These are phyloP conservation scores for Colletotrichum spinosum DNA, from an alignment of 2,329 filamentous ascomycete genomes.

Conservation along the genomic window DNA sequence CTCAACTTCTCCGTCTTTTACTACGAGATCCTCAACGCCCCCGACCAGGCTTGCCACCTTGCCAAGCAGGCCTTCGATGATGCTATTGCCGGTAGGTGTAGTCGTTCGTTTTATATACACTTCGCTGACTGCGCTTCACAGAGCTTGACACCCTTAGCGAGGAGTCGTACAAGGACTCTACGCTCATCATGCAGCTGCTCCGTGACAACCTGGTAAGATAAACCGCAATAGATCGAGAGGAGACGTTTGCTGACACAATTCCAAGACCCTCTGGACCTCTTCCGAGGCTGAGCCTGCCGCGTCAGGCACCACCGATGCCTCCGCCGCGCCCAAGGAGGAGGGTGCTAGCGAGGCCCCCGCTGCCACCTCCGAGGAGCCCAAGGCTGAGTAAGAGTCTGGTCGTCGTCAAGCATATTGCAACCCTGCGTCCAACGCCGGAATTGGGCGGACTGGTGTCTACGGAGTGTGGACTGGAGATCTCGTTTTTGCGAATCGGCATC, in stretches of 20 bases:
- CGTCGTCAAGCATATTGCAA: conserved; percentile 37
- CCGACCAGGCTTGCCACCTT: conserved; percentile 97
- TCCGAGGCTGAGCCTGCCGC: conserved; percentile 91
- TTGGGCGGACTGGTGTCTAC: conserved; percentile 70
- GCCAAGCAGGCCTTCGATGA: conserved; percentile 97
- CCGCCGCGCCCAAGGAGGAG: conserved; percentile 56
- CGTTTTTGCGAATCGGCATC: conserved; percentile 64
- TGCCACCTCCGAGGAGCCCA: conserved; percentile 72
- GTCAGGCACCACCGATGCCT: conserved; percentile 63
- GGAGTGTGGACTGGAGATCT: conserved; percentile 71
- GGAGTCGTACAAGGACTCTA: conserved; percentile 99
- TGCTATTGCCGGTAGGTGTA: conserved; percentile 80
- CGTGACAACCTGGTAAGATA: conserved; percentile 89
- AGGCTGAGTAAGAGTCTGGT: conserved; percentile 67
- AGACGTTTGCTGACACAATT: conserved; percentile 43
- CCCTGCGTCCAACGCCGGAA: conserved; percentile 55
- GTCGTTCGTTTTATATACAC: background rate
- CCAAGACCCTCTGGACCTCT: conserved; percentile 97
- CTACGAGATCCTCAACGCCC: conserved; percentile 99
- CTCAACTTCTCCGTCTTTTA: conserved; percentile 99
- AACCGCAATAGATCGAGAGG: background rate
- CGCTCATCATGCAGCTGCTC: conserved; percentile 98
- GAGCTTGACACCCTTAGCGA: conserved; percentile 97
- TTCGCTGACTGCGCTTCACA: conserved; percentile 51
- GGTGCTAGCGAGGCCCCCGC: conserved; percentile 40